Evolutionary conservation across 192 early-diverging fungal species (phyloP).

Genomic region (Backusella circina): DNA sequence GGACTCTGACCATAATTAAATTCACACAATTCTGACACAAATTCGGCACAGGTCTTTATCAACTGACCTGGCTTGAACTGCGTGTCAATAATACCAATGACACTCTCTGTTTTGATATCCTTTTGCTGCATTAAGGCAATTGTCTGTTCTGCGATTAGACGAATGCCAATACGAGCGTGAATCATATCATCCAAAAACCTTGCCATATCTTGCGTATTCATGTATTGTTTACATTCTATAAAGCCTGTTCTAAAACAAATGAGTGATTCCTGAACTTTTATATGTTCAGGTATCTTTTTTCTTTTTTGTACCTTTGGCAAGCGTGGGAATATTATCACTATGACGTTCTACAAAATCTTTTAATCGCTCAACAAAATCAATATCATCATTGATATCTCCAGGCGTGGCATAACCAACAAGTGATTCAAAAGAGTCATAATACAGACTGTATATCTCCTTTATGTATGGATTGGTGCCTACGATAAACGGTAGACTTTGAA

Average conservation of each 20-base stretch:
- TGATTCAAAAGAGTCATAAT: slow-evolving; percentile 72
- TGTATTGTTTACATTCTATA: slow-evolving; percentile 86
- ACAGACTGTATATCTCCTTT: slow-evolving; percentile 74
- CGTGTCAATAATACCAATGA: slow-evolving; percentile 88
- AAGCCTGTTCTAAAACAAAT: slow-evolving; percentile 57
- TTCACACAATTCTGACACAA: slow-evolving; percentile 86
- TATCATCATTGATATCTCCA: slow-evolving; percentile 47
- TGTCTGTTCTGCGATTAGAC: slow-evolving; percentile 91
- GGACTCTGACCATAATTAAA: slow-evolving; percentile 86
- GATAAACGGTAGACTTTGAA: slow-evolving; percentile 92
- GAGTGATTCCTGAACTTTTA: not conserved
- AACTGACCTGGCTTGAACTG: slow-evolving; percentile 61
- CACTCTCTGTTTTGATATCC: slow-evolving; percentile 33
- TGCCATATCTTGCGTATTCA: slow-evolving; percentile 63
- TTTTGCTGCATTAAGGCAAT: slow-evolving; percentile 66
- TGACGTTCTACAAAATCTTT: slow-evolving; percentile 73
- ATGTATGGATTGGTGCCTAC: slow-evolving; percentile 96
- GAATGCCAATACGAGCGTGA: slow-evolving; percentile 84
- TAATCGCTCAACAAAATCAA: slow-evolving; percentile 67
- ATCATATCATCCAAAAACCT: slow-evolving; percentile 87
- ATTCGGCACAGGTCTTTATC: slow-evolving; percentile 61
- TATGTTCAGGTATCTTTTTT: not conserved
- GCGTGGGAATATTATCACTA: slow-evolving; percentile 82
- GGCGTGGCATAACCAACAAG: slow-evolving; percentile 66
- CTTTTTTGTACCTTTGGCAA: slow-evolving; percentile 67